phyloP scores from a whole-genome alignment of 2,329 filamentous ascomycete species.

The Fusarium sp. region DNA sequence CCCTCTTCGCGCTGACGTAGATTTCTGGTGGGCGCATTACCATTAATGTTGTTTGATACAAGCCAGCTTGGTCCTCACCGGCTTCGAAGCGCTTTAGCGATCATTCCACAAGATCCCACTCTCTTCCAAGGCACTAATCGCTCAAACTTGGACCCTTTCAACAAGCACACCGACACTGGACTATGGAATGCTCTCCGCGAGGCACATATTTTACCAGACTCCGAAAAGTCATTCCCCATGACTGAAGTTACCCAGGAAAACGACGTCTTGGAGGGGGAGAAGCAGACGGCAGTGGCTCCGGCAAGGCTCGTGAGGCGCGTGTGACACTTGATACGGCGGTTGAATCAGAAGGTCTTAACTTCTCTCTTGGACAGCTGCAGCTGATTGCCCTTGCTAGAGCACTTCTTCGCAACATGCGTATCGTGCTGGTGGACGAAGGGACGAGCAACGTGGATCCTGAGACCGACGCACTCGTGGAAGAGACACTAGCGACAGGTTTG shows the following conservation, averaged over 20 bases:
- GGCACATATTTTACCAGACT: not conserved
- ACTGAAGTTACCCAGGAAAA: not conserved
- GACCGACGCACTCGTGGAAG: not conserved
- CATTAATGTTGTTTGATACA: constrained; percentile 81
- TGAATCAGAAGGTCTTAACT: not conserved
- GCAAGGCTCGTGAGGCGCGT: not conserved
- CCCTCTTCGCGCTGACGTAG: constrained; percentile 81
- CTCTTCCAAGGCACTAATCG: constrained; percentile 83
- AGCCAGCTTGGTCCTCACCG: constrained; percentile 76
- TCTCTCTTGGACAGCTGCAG: not conserved
- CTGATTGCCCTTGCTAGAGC: not conserved
- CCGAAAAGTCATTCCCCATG: not conserved
- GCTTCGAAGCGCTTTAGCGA: constrained; percentile 77
- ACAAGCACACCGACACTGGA: not conserved
- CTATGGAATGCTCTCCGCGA: not conserved
- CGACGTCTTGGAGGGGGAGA: not conserved
- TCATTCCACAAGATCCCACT: constrained; percentile 83
- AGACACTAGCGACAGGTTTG: not conserved
- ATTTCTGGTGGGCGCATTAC: constrained; percentile 73
- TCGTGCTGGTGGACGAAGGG: not conserved
- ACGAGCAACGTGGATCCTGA: not conserved
- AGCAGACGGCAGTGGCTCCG: not conserved
- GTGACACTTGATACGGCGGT: constrained; percentile 1
- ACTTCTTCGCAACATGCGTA: not conserved
- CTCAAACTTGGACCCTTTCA: constrained; percentile 66